Percentiles rank a stretch among this genome's conserved stretches.
phyloP scores from a whole-genome alignment of 331 rosid species.

The Saraca asoca region DNA sequence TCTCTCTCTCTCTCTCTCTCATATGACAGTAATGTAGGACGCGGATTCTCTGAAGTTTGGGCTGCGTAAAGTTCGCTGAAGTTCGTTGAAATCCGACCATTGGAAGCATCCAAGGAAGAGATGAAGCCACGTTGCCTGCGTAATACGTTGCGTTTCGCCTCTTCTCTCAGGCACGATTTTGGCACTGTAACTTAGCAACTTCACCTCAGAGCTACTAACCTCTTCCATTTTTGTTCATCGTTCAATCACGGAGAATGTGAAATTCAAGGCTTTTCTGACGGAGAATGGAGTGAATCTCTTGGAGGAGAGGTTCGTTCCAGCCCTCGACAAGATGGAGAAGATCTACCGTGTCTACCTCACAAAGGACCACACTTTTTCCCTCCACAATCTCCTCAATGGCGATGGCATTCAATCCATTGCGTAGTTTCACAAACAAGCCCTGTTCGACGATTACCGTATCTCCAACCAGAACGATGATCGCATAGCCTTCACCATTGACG shows the following conservation, averaged over 20 bases:
- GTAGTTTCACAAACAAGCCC: constrained; percentile 64
- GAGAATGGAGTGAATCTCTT: constrained; percentile 68
- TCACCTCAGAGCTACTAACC: too few species aligned
- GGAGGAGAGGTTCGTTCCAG: constrained; percentile 73
- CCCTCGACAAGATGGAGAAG: constrained; percentile 72
- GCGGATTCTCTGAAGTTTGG: too few species aligned
- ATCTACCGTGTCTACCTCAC: constrained; percentile 67
- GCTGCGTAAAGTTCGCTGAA: too few species aligned
- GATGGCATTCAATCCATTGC: constrained; percentile 80
- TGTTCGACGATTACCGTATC: constrained; percentile 74
- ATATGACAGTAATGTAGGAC: too few species aligned
- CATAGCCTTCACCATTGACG: constrained; percentile 71
- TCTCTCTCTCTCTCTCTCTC: too few species aligned
- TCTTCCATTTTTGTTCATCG: too few species aligned
- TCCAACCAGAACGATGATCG: constrained; percentile 78
- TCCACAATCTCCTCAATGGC: constrained; percentile 86
- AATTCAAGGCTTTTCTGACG: constrained; percentile 73
- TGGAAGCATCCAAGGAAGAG: too few species aligned
- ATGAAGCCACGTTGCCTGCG: too few species aligned
- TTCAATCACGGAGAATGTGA: constrained; percentile 27
- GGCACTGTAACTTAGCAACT: too few species aligned
- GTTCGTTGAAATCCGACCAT: too few species aligned
- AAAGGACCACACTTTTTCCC: constrained; percentile 64
- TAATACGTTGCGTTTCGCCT: too few species aligned
- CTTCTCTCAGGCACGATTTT: too few species aligned